Evolutionary conservation across 805 yeast genomes (phyloP).

Genomic region (Saccharomycodes ludwigii): DNA sequence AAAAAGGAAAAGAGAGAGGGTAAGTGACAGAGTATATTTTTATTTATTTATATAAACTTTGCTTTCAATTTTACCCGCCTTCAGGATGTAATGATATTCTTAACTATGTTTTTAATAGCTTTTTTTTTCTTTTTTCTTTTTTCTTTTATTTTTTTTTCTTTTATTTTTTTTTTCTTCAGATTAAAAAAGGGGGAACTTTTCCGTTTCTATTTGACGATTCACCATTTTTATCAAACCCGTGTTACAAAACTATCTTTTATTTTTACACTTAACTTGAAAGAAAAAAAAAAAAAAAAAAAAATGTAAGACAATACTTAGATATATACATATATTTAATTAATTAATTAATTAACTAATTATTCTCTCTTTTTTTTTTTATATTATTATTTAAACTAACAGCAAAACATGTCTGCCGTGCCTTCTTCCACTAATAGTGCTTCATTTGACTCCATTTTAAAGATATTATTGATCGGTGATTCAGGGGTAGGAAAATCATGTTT

Average conservation of each 20-base stretch:
- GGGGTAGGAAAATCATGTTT: conserved; percentile 88
- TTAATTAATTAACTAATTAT: neutral
- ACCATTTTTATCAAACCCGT: too few species aligned
- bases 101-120: neutral
- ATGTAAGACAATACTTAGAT: neutral
- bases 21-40: neutral
- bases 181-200: neutral
- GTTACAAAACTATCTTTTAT: too few species aligned
- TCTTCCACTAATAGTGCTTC: conserved; percentile 18
- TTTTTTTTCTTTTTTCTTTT: neutral
- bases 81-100: too few species aligned
- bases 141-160: neutral
- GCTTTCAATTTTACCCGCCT: too few species aligned
- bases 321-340: neutral
- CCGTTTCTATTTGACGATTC: neutral
- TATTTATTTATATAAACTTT: neutral
- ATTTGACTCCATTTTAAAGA: conserved; percentile 84
- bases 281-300: neutral
- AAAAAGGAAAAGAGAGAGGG: too few species aligned
- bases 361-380: neutral
- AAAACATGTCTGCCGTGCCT: conserved; percentile 3
- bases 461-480: conserved; percentile 87
- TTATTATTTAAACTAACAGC: neutral
- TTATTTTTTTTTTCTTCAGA: neutral
- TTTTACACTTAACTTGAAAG: neutral